Evolutionary conservation across 2,329 filamentous ascomycete species (phyloP), one percentile per base, ranked within the genome.

Genomic region (Cladosporium sp.): DNA sequence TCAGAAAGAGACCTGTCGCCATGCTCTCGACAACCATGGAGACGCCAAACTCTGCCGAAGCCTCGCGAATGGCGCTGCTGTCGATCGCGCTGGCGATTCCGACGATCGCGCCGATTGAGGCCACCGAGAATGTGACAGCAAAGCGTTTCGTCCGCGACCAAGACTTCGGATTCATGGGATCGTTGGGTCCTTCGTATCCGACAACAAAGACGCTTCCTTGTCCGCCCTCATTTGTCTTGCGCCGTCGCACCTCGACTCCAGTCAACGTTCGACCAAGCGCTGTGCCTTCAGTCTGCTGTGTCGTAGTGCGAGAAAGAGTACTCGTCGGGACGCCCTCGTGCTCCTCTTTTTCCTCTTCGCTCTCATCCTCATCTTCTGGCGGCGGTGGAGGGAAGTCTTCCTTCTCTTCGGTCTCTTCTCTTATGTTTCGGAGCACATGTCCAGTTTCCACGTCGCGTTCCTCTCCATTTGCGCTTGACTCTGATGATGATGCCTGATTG

Each of bases 1-100:
- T 66, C 11, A 77, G 60, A 52, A 74, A 73, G 57, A 76, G 60
- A 56, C 69, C 71, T 14, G 42, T 43, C 9, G 19, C 48, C 38
- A 50, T 42, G 8, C 28, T 49, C 43, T 56, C 56, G 3, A 43
- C 48, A 6, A 50, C 54, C 28, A 53, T 42, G 16, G 49, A 46
- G 9, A 56, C 50, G 33, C 48, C 51, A 38, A 58, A 50, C n/a
- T 51, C 46, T 11, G 28, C 32, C 8, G 45, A 42, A 8, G 42
- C 46, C 40, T 43, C 34, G 10, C 14, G 11, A 8, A 45, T 19
- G 7, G 40, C 56, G 5, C 35, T 42, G 9, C 45, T 49, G 28
- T 58, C 56, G 35, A 55, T 52, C 2, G 48, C 35, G 10, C 34
- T 43, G 9, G 53, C 41, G 10, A 37, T 19, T n/a, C 33, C 37